phyloP scores from a whole-genome alignment of 257 asterid species.

The Orobanche coerulescens region DNA sequence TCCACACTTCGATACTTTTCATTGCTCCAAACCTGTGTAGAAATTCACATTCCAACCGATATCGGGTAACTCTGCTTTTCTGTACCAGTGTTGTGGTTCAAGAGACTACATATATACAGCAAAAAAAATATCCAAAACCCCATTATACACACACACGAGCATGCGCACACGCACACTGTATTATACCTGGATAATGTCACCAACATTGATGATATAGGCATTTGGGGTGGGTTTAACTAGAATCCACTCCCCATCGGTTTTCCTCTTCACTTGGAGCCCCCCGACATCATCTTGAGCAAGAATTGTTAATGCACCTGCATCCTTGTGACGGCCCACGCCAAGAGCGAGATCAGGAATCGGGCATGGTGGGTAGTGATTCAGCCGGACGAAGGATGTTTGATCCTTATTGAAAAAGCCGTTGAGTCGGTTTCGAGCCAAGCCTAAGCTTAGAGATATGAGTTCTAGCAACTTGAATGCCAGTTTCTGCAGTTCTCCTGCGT shows the following conservation, averaged over 20 bases:
- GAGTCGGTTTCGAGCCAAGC: conserved; percentile 32
- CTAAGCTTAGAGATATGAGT: conserved; percentile 49
- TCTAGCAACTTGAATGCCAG: conserved; percentile 36
- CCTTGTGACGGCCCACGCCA: conserved; percentile 53
- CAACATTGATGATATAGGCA: conserved; percentile 41
- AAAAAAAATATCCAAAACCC: background rate
- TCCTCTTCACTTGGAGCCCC: conserved; percentile 55
- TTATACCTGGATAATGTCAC: conserved; percentile 45
- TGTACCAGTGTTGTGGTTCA: no score
- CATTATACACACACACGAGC: no score
- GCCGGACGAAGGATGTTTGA: conserved; percentile 33
- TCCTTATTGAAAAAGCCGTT: conserved; percentile 32
- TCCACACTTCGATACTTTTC: conserved; percentile 54
- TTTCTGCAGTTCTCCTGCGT: conserved; percentile 36
- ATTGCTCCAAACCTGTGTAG: conserved; percentile 49
- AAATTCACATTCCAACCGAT: background rate
- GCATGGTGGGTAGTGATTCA: conserved; percentile 53
- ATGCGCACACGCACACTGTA: no score
- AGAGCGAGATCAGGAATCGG: conserved; percentile 48
- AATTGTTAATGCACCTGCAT: conserved; percentile 42
- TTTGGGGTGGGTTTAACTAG: conserved; percentile 38
- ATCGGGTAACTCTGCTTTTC: no score
- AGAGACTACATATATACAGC: no score
- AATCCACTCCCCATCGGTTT: conserved; percentile 52
- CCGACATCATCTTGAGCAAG: conserved; percentile 50